Evolutionary conservation across 768 basidiomycete species (phyloP).

Genomic region (Termitomyces sp.): DNA sequence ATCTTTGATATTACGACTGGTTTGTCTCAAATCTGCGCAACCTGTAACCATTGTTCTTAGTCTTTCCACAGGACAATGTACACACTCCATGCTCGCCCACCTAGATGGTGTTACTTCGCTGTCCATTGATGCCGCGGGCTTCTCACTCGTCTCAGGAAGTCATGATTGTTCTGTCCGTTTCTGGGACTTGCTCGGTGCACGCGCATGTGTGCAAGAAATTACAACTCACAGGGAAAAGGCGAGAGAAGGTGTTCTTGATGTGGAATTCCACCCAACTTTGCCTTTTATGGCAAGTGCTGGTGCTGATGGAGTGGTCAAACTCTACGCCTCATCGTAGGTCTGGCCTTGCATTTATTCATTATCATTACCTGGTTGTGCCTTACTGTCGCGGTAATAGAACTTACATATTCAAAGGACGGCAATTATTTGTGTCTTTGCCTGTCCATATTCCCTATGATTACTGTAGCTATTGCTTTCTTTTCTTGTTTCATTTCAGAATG

Average conservation of each 20-base stretch:
- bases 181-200: constrained; percentile 85
- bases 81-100: constrained; percentile 87
- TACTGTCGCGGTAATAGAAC: constrained; percentile 23
- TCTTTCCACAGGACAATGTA: constrained; percentile 62
- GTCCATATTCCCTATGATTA: constrained; percentile 18
- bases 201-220: constrained; percentile 84
- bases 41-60: not conserved
- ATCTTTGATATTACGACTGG: constrained; percentile 84
- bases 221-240: constrained; percentile 87
- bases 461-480: constrained; percentile 21
- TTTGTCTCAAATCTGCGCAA: constrained; percentile 26
- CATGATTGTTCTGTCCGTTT: constrained; percentile 93
- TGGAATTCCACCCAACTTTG: constrained; percentile 77
- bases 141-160: constrained; percentile 82
- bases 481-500: constrained; percentile 11
- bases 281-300: constrained; percentile 91
- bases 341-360: constrained; percentile 1
- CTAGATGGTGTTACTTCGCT: constrained; percentile 89
- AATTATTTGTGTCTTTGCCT: constrained; percentile 15
- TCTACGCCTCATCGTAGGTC: constrained; percentile 79
- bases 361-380: constrained; percentile 2
- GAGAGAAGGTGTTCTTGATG: constrained; percentile 84
- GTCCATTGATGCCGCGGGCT: constrained; percentile 82
- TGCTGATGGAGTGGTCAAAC: constrained; percentile 91
- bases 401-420: constrained; percentile 28